Evolutionary conservation across 2,329 filamentous ascomycete species (phyloP).

Genomic region (Dendrostoma leiphaemia): DNA sequence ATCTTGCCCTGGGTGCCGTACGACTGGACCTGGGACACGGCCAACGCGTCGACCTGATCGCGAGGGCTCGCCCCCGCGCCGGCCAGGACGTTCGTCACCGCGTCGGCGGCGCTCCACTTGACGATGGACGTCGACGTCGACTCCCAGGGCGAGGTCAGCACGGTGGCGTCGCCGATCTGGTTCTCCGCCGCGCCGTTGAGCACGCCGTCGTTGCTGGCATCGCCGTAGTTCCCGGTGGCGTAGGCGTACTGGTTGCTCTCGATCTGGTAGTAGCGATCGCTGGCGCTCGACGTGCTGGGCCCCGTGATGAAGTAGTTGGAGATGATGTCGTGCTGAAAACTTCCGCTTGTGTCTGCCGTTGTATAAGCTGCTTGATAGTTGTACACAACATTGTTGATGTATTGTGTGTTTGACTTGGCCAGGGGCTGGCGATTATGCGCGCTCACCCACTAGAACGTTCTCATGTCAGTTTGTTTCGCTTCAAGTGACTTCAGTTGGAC

Average conservation of each 20-base stretch:
- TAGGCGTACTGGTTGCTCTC: conserved; percentile 41
- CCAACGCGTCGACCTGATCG: conserved; percentile 27
- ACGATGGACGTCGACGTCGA: conserved; percentile 21
- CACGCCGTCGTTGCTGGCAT: conserved; percentile 23
- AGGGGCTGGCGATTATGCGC: conserved; percentile 46
- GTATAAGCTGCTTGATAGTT: conserved; percentile 41
- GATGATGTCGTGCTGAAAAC: conserved; percentile 34
- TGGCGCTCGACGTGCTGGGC: conserved; percentile 35
- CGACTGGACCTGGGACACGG: conserved; percentile 23
- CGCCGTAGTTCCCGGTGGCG: conserved; percentile 39
- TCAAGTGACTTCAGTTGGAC: too few species aligned
- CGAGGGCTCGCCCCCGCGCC: conserved; percentile 34
- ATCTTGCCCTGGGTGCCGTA: conserved; percentile 24
- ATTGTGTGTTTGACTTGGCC: conserved; percentile 43
- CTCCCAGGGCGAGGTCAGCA: conserved; percentile 22
- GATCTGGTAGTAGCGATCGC: conserved; percentile 39
- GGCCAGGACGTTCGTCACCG: conserved; percentile 32
- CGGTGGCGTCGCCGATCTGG: conserved; percentile 13
- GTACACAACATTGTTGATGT: conserved; percentile 44
- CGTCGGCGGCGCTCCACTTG: conserved; percentile 32
- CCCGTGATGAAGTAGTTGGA: conserved; percentile 45
- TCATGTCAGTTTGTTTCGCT: too few species aligned
- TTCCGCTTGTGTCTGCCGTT: conserved; percentile 19
- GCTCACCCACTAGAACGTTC: too few species aligned
- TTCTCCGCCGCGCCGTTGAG: conserved; percentile 20